Percentiles rank a stretch among this genome's conserved stretches.
These are phyloP conservation scores for Ophiocordyceps sinensis DNA, from an alignment of 2,329 filamentous ascomycete species.

Conservation along the genomic window DNA sequence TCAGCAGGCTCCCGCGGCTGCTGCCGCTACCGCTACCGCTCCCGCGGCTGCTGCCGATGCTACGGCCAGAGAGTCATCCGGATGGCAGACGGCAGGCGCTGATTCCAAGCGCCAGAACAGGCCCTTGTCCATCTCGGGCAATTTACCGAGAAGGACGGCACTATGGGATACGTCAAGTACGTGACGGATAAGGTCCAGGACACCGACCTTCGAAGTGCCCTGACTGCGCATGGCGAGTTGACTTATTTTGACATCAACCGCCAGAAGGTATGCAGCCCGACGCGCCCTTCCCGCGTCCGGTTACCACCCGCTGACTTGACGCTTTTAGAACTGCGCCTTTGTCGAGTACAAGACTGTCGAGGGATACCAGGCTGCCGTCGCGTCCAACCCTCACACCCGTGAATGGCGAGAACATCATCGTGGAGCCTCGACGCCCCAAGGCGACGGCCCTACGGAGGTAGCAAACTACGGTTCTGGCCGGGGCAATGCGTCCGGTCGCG, in stretches of 20 bases:
- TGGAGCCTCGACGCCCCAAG: constrained; percentile 81
- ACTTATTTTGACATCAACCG: constrained; percentile 67
- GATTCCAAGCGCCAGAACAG: constrained; percentile 77
- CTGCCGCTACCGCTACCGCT: constrained; percentile 20
- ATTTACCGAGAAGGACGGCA: constrained; percentile 56
- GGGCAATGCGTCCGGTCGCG: constrained; percentile 45
- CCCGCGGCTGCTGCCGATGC: constrained; percentile 24
- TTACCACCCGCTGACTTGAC: constrained; percentile 5
- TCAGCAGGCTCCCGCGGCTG: constrained; percentile 16
- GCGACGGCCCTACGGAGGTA: constrained; percentile 54
- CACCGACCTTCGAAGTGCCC: constrained; percentile 52
- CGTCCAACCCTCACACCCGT: constrained; percentile 76
- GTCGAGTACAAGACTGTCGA: constrained; percentile 77
- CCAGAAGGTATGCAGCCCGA: constrained; percentile 50
- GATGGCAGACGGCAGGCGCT: constrained; percentile 77
- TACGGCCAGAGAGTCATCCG: constrained; percentile 33
- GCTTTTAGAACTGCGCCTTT: constrained; percentile 76
- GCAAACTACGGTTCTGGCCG: constrained; percentile 51
- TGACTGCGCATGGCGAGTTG: constrained; percentile 60
- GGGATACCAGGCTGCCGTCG: constrained; percentile 69
- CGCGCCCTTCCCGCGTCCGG: neutral
- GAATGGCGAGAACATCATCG: constrained; percentile 65
- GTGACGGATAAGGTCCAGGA: constrained; percentile 79
- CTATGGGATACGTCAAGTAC: constrained; percentile 87
- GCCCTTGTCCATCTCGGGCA: constrained; percentile 47